Evolutionary conservation across 225 moss, liverwort and hornwort species (phyloP).

Genomic region (Ulota crispa): DNA sequence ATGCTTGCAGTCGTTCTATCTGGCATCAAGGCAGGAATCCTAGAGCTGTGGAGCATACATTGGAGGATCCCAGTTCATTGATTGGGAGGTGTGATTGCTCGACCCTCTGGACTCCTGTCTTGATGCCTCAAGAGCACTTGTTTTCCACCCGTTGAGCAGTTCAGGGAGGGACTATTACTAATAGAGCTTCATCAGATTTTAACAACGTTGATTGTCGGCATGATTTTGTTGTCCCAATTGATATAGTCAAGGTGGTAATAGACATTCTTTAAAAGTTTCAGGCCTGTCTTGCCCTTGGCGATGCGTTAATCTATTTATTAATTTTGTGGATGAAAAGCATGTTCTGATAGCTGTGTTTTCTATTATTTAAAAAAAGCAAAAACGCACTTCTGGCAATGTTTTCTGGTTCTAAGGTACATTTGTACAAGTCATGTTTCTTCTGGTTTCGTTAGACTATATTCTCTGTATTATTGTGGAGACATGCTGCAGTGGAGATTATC

Average conservation of each 20-base stretch:
- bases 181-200: background rate
- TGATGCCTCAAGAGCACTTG: constrained; percentile 28
- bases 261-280: background rate
- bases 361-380: background rate
- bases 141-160: constrained; percentile 7
- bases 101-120: constrained; percentile 46
- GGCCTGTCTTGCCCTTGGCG: background rate
- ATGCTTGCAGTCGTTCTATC: constrained; percentile 42
- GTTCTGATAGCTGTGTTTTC: constrained; percentile 5
- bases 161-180: background rate
- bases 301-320: background rate
- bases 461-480: background rate
- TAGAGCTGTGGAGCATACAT: constrained; percentile 40
- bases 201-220: background rate
- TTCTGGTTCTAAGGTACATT: background rate
- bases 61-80: constrained; percentile 29
- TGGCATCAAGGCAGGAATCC: constrained; percentile 40
- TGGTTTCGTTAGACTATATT: background rate
- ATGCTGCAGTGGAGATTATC: constrained; percentile 1
- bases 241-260: background rate
- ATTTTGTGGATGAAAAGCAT: background rate
- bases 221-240: background rate
- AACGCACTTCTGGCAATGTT: background rate
- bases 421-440: background rate
- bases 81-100: constrained; percentile 46